Conservation (phyloP, 306 rosid species). For the Gastrolobium bilobum region DNA sequence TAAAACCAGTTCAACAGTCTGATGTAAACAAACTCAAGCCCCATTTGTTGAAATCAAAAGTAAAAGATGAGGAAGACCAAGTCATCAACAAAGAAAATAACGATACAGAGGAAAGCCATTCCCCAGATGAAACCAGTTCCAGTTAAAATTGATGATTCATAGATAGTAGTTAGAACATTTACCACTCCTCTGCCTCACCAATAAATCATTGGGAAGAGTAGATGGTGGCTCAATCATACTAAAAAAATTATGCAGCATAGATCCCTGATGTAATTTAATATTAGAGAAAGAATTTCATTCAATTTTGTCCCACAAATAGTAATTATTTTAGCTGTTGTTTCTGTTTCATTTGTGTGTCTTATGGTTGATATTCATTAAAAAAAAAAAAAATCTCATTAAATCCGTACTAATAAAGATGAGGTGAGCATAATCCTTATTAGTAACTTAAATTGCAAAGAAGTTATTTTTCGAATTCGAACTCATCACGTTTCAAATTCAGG, state of each 20-base stretch:
- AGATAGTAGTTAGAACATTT: slow-evolving; percentile 33
- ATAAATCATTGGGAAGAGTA: slow-evolving; percentile 30
- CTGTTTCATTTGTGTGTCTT: not conserved
- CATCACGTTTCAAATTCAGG: too few species aligned
- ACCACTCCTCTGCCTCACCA: slow-evolving; percentile 28
- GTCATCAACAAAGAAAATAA: slow-evolving; percentile 46
- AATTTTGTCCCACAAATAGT: slow-evolving; percentile 46
- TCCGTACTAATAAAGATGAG: too few species aligned
- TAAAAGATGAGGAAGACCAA: slow-evolving; percentile 53
- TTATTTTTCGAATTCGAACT: too few species aligned
- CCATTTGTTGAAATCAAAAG: slow-evolving; percentile 66
- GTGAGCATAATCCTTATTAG: too few species aligned
- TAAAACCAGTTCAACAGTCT: slow-evolving; percentile 82
- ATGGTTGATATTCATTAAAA: not conserved
- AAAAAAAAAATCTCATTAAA: too few species aligned
- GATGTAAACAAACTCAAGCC: slow-evolving; percentile 86
- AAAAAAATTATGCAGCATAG: slow-evolving; percentile 21
- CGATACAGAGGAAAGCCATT: slow-evolving; percentile 50
- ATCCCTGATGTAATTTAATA: slow-evolving; percentile 43
- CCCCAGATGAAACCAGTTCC: slow-evolving; percentile 51
- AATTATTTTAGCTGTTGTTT: not conserved
- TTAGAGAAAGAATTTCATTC: slow-evolving; percentile 35
- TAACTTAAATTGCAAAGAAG: too few species aligned
- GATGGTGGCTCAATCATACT: slow-evolving; percentile 27
- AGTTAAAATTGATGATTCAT: slow-evolving; percentile 31